A percentile compares a stretch with the other conserved stretches of the same genome.
Conservation (phyloP, 495 filamentous ascomycete genomes). For the Astrothelium subdiscretum region DNA sequence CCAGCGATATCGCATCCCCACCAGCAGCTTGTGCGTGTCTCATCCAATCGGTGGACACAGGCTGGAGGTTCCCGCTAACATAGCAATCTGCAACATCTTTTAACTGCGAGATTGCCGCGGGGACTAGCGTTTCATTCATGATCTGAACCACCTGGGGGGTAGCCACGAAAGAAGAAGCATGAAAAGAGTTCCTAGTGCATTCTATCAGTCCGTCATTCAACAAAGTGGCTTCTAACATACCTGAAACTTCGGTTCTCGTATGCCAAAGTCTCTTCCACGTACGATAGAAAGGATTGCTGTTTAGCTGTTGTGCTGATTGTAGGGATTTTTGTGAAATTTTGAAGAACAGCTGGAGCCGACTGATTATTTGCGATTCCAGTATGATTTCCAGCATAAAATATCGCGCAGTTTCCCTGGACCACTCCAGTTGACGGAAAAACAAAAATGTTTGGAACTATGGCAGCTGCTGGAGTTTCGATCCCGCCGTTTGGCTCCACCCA, state of each 20-base stretch:
- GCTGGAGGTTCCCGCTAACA: not conserved
- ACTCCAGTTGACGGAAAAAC: not conserved
- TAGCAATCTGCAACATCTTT: not conserved
- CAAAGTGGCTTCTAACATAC: not conserved
- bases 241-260: not conserved
- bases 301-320: not conserved
- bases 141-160: not conserved
- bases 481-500: not conserved
- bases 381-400: not conserved
- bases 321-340: constrained; percentile 35
- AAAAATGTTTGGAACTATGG: not conserved
- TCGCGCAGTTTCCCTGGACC: not conserved
- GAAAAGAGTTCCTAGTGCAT: not conserved
- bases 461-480: not conserved
- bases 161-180: not conserved
- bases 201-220: not conserved
- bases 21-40: not conserved
- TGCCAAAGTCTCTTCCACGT: not conserved
- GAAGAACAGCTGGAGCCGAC: not conserved
- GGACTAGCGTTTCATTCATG: not conserved
- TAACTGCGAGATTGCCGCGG: not conserved
- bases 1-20: not conserved
- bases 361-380: not conserved
- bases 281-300: not conserved
- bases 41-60: not conserved